A percentile compares a stretch with the other conserved stretches of the same genome.
Evolutionary conservation across 768 basidiomycete species (phyloP).

Genomic region (Rhodotorula kratochvilovae): DNA sequence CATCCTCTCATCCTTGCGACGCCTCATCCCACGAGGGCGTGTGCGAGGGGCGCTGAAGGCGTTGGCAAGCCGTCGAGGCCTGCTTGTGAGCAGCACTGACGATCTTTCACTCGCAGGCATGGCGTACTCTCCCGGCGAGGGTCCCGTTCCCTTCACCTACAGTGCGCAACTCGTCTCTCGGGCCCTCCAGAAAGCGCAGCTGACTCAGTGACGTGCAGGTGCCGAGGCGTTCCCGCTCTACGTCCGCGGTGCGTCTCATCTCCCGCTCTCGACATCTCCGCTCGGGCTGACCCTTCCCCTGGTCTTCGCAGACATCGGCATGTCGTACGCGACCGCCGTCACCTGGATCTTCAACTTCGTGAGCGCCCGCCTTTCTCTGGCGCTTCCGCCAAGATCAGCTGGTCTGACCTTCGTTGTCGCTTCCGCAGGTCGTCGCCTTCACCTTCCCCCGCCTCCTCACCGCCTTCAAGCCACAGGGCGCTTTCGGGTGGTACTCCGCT

Average conservation of each 20-base stretch:
- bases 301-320: conserved; percentile 37
- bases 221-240: conserved; percentile 42
- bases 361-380: not conserved
- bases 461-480: conserved; percentile 34
- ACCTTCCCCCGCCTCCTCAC: conserved; percentile 41
- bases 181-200: too few species aligned
- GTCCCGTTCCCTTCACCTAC: conserved; percentile 41
- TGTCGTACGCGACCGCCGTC: conserved; percentile 35
- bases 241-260: conserved; percentile 30
- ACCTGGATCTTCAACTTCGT: conserved; percentile 27
- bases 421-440: conserved; percentile 26
- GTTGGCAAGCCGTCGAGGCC: too few species aligned
- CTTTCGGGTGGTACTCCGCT: conserved; percentile 39
- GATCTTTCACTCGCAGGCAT: conserved; percentile 13
- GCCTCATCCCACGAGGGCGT: too few species aligned
- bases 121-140: conserved; percentile 39
- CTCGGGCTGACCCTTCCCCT: too few species aligned
- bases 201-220: not conserved
- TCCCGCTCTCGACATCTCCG: too few species aligned
- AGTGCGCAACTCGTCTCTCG: conserved; percentile 28
- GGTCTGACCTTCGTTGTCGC: not conserved
- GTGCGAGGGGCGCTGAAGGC: too few species aligned
- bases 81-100: too few species aligned
- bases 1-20: not conserved
- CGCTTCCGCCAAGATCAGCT: not conserved